Percentiles rank a stretch among this genome's conserved stretches.
These are phyloP conservation scores for Linum tenue DNA, from an alignment of 345 rosid genomes.

Conservation along the genomic window DNA sequence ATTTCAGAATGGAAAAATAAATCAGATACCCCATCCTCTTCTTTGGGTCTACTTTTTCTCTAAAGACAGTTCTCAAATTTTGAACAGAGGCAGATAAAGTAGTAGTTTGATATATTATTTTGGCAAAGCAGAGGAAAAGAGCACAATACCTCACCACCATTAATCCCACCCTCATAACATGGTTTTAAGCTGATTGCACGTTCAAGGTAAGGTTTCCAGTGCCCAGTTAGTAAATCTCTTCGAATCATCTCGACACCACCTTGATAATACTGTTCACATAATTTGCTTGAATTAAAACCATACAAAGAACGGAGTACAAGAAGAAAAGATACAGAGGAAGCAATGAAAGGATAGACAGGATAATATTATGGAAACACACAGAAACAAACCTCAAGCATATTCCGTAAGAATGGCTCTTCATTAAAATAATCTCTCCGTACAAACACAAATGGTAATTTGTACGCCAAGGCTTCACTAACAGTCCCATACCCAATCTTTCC, in stretches of 20 bases:
- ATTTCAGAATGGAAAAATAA: too few species aligned
- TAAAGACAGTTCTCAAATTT: too few species aligned
- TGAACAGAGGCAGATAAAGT: too few species aligned
- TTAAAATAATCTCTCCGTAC: slow-evolving; percentile 98
- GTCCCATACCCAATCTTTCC: slow-evolving; percentile 99
- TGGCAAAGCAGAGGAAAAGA: slow-evolving; percentile 5
- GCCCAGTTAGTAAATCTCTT: slow-evolving; percentile 89
- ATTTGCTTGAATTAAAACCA: not conserved
- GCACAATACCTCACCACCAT: slow-evolving; percentile 88
- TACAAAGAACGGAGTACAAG: not conserved
- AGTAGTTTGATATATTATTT: too few species aligned
- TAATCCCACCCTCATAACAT: slow-evolving; percentile 83
- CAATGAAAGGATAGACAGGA: not conserved
- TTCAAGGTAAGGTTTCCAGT: slow-evolving; percentile 97
- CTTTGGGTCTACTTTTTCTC: too few species aligned
- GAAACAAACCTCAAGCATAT: slow-evolving; percentile 82
- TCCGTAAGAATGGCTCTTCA: slow-evolving; percentile 92
- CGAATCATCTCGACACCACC: slow-evolving; percentile 99
- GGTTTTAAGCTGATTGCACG: slow-evolving; percentile 93
- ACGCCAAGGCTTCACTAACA: slow-evolving; percentile 92
- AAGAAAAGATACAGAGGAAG: not conserved
- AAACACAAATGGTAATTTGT: slow-evolving; percentile 87
- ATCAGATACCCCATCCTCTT: too few species aligned
- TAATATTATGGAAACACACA: too few species aligned
- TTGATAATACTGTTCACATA: slow-evolving; percentile 50